These are phyloP conservation scores for Phellopilus nigrolimitatus DNA, from an alignment of 1,284 basidiomycete species.

Conservation along the genomic window DNA sequence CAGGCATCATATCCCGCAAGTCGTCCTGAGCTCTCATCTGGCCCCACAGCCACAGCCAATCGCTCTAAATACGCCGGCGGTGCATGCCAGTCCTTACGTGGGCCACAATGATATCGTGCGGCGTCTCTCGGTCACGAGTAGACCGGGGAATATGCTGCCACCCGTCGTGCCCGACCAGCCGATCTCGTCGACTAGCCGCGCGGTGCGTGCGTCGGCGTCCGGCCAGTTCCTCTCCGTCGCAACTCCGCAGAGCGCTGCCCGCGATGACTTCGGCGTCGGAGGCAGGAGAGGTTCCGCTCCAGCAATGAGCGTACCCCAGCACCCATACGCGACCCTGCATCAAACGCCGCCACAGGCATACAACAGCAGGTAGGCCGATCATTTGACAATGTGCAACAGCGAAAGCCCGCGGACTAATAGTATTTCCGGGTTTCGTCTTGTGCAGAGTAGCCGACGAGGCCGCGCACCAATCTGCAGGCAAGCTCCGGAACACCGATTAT, in stretches of 20 bases:
- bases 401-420: constrained; percentile 1
- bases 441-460: too few relatives aligned
- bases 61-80: too few relatives aligned
- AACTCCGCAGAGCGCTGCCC: constrained; percentile 15
- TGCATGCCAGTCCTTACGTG: too few relatives aligned
- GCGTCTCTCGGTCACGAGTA: neutral
- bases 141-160: neutral
- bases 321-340: constrained; percentile 16
- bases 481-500: neutral
- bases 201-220: constrained; percentile 10
- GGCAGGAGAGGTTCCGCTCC: neutral
- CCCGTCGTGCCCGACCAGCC: constrained; percentile 9
- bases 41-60: too few relatives aligned
- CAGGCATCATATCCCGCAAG: constrained; percentile 7
- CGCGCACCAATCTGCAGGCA: constrained; percentile 1
- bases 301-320: constrained; percentile 10
- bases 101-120: neutral
- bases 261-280: constrained; percentile 12
- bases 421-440: too few relatives aligned
- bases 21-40: neutral
- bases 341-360: constrained; percentile 4
- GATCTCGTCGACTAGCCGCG: constrained; percentile 15
- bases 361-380: neutral
- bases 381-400: neutral
- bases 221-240: constrained; percentile 7